phyloP scores from a whole-genome alignment of 345 rosid genomes.

The Brassica incana region DNA sequence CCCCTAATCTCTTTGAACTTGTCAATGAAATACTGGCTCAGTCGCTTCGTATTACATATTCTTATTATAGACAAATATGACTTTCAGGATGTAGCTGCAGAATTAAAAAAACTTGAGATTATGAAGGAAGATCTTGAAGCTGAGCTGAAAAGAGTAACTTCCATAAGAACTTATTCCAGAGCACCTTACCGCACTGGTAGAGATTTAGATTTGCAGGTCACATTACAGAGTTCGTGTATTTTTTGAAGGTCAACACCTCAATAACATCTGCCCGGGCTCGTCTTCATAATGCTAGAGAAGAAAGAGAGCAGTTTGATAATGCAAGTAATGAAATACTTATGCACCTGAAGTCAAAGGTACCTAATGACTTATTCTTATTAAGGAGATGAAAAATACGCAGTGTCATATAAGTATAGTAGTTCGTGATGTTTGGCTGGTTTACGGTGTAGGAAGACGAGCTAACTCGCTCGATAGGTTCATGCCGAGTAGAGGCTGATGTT shows the following conservation, averaged over 20 bases:
- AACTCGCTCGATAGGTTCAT: constrained; percentile 61
- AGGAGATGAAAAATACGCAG: neutral
- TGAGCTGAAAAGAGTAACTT: constrained; percentile 57
- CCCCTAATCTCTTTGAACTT: constrained; percentile 9
- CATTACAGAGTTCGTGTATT: neutral
- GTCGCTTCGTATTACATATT: constrained; percentile 1
- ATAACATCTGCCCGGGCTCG: constrained; percentile 60
- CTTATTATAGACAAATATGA: constrained; percentile 12
- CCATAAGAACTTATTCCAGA: constrained; percentile 16
- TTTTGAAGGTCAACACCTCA: constrained; percentile 63
- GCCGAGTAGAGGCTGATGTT: constrained; percentile 73
- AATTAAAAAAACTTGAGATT: constrained; percentile 66
- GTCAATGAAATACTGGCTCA: neutral
- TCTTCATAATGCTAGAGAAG: constrained; percentile 78
- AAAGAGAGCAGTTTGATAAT: constrained; percentile 88
- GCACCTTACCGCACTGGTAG: neutral
- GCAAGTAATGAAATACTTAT: constrained; percentile 79
- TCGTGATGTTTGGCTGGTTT: constrained; percentile 30
- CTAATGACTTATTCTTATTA: neutral
- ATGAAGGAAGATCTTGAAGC: constrained; percentile 75
- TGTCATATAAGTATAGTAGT: neutral
- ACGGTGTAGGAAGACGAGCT: constrained; percentile 77
- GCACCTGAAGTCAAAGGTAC: constrained; percentile 78
- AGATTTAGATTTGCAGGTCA: neutral
- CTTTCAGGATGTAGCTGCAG: constrained; percentile 65